A percentile compares a stretch with the other conserved stretches of the same genome.
Evolutionary conservation across 225 moss, liverwort and hornwort genomes (phyloP).

Genomic region (Physcomitrium patens): DNA sequence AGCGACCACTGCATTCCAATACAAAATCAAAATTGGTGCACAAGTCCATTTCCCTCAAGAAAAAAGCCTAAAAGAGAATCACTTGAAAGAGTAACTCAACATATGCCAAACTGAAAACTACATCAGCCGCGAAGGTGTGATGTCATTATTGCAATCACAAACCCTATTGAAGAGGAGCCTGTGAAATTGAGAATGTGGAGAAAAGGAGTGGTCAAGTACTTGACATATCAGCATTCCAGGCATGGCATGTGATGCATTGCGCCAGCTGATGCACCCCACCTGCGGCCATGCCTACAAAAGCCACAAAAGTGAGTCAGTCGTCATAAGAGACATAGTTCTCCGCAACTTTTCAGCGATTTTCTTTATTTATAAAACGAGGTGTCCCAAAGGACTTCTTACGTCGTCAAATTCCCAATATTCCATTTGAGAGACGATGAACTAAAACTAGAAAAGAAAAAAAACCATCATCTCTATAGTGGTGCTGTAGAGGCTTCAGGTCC

Average conservation of each 20-base stretch:
- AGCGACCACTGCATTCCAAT: constrained; percentile 82
- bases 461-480: neutral
- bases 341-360: neutral
- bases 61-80: constrained; percentile 13
- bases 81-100: constrained; percentile 4
- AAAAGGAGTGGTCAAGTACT: constrained; percentile 44
- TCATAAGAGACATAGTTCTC: neutral
- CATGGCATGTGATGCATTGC: constrained; percentile 91
- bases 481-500: neutral
- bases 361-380: neutral
- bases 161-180: constrained; percentile 1
- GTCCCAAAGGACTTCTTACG: neutral
- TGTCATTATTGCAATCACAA: constrained; percentile 11
- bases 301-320: constrained; percentile 15
- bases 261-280: constrained; percentile 95
- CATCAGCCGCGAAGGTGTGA: too few relatives aligned
- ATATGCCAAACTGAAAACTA: too few relatives aligned
- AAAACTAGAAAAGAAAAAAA: constrained; percentile 3
- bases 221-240: constrained; percentile 95
- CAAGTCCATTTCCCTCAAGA: neutral
- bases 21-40: constrained; percentile 6
- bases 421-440: neutral
- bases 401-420: neutral
- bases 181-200: neutral
- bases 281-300: constrained; percentile 75